phyloP scores from a whole-genome alignment of 192 early-diverging fungal genomes.

The Martensiomyces pterosporus region DNA sequence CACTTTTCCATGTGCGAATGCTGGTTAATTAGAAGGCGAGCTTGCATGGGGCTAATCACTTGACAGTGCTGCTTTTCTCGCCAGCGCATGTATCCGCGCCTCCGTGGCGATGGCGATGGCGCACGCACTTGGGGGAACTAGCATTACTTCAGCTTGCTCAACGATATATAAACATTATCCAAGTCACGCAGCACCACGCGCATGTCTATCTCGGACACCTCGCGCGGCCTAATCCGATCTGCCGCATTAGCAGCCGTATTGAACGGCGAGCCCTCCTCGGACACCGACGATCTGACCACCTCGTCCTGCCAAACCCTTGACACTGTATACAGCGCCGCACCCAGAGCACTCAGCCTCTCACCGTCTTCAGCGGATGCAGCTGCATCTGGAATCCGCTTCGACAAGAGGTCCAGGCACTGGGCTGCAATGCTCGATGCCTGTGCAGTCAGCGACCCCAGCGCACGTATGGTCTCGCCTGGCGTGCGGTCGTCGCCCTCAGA shows the following conservation, averaged over 20 bases:
- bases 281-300: slow-evolving; percentile 11
- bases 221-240: slow-evolving; percentile 1
- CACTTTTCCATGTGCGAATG: too few relatives aligned
- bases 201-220: slow-evolving; percentile 19
- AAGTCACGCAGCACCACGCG: slow-evolving; percentile 20
- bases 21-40: too few relatives aligned
- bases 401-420: slow-evolving; percentile 34
- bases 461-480: slow-evolving; percentile 13
- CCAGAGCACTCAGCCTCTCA: slow-evolving; percentile 1
- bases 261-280: not conserved
- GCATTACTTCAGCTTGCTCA: not conserved
- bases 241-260: not conserved
- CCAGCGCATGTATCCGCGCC: too few relatives aligned
- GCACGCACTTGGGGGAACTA: too few relatives aligned
- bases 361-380: too few relatives aligned
- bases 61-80: too few relatives aligned
- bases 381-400: not conserved
- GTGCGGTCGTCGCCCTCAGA: not conserved
- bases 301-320: slow-evolving; percentile 44
- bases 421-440: slow-evolving; percentile 35
- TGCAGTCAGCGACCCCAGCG: slow-evolving; percentile 31
- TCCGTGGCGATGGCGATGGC: too few relatives aligned
- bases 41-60: too few relatives aligned
- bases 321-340: slow-evolving; percentile 20
- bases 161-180: slow-evolving; percentile 12